Evolutionary conservation across 2,329 filamentous ascomycete species (phyloP).

Genomic region (Penicillium sp.): DNA sequence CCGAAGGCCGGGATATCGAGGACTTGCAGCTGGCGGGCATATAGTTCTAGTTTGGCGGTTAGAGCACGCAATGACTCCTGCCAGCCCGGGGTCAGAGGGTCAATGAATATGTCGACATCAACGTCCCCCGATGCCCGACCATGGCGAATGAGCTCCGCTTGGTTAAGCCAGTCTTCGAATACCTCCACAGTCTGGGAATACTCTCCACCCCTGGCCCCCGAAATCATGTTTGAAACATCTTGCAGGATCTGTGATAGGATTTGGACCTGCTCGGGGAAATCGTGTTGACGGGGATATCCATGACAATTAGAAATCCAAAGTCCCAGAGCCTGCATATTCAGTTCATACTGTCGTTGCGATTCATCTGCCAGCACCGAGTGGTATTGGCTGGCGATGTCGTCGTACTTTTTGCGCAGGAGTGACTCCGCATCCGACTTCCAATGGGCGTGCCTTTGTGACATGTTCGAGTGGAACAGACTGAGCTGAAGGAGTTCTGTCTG

Average conservation of each 20-base stretch:
- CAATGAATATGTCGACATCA: slow-evolving; percentile 30
- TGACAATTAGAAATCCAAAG: slow-evolving; percentile 34
- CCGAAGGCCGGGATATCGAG: slow-evolving; percentile 36
- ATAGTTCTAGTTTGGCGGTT: slow-evolving; percentile 35
- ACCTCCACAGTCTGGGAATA: slow-evolving; percentile 30
- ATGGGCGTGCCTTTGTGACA: slow-evolving; percentile 27
- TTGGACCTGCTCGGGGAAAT: slow-evolving; percentile 39
- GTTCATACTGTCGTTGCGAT: slow-evolving; percentile 29
- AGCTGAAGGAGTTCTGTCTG: slow-evolving; percentile 46
- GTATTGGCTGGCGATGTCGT: slow-evolving; percentile 36
- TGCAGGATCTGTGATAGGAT: slow-evolving; percentile 40
- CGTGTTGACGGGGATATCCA: slow-evolving; percentile 26
- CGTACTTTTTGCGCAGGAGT: slow-evolving; percentile 34
- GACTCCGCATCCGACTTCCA: slow-evolving; percentile 33
- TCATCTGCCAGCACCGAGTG: slow-evolving; percentile 32
- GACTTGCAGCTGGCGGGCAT: slow-evolving; percentile 34
- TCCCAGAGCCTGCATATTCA: slow-evolving; percentile 37
- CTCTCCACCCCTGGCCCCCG: slow-evolving; percentile 24
- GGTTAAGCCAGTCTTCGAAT: slow-evolving; percentile 40
- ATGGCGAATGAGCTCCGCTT: slow-evolving; percentile 28
- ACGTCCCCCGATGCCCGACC: slow-evolving; percentile 7
- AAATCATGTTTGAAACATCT: slow-evolving; percentile 35
- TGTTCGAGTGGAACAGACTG: slow-evolving; percentile 37
- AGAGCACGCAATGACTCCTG: slow-evolving; percentile 33
- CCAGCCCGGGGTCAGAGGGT: slow-evolving; percentile 36